Evolutionary conservation across 2,329 filamentous ascomycete genomes (phyloP).

Genomic region (Orbilia ellipsospora): DNA sequence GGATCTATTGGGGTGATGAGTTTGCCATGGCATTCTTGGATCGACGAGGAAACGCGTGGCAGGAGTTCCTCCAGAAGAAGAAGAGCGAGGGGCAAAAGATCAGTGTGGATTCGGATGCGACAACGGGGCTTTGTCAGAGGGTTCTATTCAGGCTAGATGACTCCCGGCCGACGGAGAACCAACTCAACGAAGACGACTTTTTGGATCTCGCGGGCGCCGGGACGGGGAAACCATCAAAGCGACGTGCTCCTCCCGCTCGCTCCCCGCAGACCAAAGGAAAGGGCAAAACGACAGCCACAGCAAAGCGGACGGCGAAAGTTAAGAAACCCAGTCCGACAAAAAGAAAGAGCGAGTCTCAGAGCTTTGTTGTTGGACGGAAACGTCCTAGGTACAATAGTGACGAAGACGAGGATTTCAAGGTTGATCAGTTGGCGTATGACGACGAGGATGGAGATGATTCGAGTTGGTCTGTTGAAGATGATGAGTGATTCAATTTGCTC

Average conservation of each 20-base stretch:
- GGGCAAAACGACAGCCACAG: constrained; percentile 11
- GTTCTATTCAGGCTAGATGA: constrained; percentile 49
- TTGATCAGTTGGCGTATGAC: constrained; percentile 40
- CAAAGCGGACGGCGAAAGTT: constrained; percentile 3
- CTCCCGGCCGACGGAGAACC: constrained; percentile 47
- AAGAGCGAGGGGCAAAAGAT: constrained; percentile 36
- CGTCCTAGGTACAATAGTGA: constrained; percentile 43
- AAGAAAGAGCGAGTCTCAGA: constrained; percentile 13
- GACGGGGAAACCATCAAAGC: constrained; percentile 10
- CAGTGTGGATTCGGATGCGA: constrained; percentile 17
- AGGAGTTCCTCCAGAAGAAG: constrained; percentile 42
- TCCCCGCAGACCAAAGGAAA: constrained; percentile 27
- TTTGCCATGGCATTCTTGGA: constrained; percentile 49
- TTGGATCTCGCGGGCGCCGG: constrained; percentile 28
- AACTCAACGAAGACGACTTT: constrained; percentile 45
- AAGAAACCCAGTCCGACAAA: constrained; percentile 25
- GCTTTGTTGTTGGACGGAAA: constrained; percentile 40
- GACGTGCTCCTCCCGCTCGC: constrained; percentile 1
- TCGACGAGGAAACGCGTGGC: constrained; percentile 34
- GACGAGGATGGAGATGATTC: constrained; percentile 49
- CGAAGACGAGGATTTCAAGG: constrained; percentile 47
- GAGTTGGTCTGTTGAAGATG: constrained; percentile 47
- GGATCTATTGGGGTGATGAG: constrained; percentile 47
- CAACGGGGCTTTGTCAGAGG: constrained; percentile 32
- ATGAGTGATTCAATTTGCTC: constrained; percentile 14